Percentiles rank a stretch among this genome's conserved stretches.
Conservation (phyloP, 129 eudicot species). For the Helichrysum umbraculigerum region DNA sequence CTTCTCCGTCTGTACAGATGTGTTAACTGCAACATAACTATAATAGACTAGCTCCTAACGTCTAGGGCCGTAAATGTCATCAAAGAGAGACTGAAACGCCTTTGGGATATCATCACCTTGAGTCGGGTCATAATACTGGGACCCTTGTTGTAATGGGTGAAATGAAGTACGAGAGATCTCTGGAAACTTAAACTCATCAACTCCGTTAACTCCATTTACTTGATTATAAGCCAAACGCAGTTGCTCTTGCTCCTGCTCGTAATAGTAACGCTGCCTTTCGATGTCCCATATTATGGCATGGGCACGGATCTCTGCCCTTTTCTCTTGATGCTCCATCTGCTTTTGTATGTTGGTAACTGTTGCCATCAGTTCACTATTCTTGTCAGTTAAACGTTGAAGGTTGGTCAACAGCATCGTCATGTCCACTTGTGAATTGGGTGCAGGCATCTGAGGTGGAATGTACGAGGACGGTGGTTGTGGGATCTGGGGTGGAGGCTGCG, state of each 20-base stretch:
- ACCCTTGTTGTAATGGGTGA: background rate
- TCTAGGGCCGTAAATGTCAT: background rate
- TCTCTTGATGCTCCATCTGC: background rate
- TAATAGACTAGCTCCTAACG: background rate
- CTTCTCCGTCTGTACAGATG: no score
- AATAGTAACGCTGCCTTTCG: background rate
- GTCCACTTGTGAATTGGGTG: no score
- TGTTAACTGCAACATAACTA: no score
- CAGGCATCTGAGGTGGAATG: no score
- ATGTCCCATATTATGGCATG: conserved; percentile 12
- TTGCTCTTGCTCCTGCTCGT: background rate
- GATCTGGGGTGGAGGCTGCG: no score
- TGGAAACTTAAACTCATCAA: background rate
- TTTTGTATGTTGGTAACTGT: no score
- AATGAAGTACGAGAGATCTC: background rate
- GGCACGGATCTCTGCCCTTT: background rate
- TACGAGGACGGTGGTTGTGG: no score
- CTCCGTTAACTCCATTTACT: background rate
- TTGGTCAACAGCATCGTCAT: no score
- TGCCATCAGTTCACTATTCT: background rate
- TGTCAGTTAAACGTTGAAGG: background rate
- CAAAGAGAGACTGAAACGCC: background rate
- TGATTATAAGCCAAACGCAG: background rate
- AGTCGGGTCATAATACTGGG: background rate
- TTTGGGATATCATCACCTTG: background rate